phyloP scores from a whole-genome alignment of 2,329 filamentous ascomycete genomes.

The Metarhizium sp. region DNA sequence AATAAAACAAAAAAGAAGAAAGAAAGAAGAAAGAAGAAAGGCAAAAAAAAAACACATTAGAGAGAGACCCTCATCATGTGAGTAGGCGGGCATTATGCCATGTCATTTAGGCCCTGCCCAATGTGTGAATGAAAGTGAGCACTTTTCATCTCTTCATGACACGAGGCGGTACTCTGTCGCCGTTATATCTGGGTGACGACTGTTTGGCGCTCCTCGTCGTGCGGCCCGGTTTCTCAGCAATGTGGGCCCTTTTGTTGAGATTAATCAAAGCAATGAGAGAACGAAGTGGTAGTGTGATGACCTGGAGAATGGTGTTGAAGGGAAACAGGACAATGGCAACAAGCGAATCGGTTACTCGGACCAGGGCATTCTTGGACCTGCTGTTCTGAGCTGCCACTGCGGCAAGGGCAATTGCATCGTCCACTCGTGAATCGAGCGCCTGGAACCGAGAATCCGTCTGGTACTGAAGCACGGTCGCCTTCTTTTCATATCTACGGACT shows the following conservation, averaged over 20 bases:
- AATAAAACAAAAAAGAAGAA: too few species aligned
- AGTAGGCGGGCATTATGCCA: too few species aligned
- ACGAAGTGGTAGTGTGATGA: constrained; percentile 34
- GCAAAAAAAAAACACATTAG: neutral
- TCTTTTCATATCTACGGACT: constrained; percentile 85
- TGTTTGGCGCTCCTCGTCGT: constrained; percentile 1
- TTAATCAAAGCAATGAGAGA: constrained; percentile 25
- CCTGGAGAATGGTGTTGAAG: constrained; percentile 26
- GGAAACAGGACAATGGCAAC: constrained; percentile 30
- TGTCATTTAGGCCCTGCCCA: too few species aligned
- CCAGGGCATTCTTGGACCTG: constrained; percentile 24
- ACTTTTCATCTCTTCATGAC: constrained; percentile 18
- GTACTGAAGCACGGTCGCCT: constrained; percentile 62
- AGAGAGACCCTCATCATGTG: neutral
- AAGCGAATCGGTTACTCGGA: constrained; percentile 27
- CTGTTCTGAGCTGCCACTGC: constrained; percentile 57
- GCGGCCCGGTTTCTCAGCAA: constrained; percentile 13
- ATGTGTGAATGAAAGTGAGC: neutral
- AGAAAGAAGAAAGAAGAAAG: neutral
- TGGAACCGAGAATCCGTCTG: constrained; percentile 69
- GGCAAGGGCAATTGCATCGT: constrained; percentile 73
- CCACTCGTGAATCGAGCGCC: constrained; percentile 59
- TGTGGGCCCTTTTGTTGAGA: constrained; percentile 18
- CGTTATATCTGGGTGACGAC: constrained; percentile 19
- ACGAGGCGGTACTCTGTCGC: constrained; percentile 25